A percentile compares a stretch with the other conserved stretches of the same genome.
Evolutionary conservation across 306 rosid species (phyloP).

Genomic region (Calophaca sinica): DNA sequence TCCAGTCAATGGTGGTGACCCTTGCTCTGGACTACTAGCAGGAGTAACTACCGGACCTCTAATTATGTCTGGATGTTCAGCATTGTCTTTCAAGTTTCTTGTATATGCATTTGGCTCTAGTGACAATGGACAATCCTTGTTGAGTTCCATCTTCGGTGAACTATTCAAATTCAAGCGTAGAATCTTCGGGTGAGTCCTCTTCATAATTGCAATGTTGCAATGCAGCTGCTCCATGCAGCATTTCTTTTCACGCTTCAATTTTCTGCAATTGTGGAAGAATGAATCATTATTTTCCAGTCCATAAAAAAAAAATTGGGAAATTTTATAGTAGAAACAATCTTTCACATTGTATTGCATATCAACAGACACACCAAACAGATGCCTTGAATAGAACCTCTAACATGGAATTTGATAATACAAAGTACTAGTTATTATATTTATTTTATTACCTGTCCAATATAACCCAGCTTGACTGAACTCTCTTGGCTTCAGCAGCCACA

Average conservation of each 20-base stretch:
- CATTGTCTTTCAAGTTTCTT: slow-evolving; percentile 53
- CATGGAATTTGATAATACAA: slow-evolving; percentile 39
- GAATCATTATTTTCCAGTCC: slow-evolving; percentile 21
- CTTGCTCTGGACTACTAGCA: slow-evolving; percentile 75
- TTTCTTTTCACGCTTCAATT: slow-evolving; percentile 76
- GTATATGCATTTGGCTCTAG: slow-evolving; percentile 49
- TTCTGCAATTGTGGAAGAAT: slow-evolving; percentile 56
- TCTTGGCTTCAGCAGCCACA: slow-evolving; percentile 91
- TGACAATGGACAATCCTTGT: slow-evolving; percentile 44
- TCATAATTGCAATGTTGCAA: slow-evolving; percentile 86
- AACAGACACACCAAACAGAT: slow-evolving; percentile 27
- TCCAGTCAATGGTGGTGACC: slow-evolving; percentile 78
- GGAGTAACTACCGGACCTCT: slow-evolving; percentile 83
- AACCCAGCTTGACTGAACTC: slow-evolving; percentile 91
- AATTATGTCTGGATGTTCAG: slow-evolving; percentile 50
- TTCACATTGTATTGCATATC: slow-evolving; percentile 29
- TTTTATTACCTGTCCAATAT: slow-evolving; percentile 83
- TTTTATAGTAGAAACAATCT: slow-evolving; percentile 20
- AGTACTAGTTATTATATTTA: slow-evolving; percentile 24
- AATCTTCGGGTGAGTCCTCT: slow-evolving; percentile 71
- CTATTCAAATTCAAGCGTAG: slow-evolving; percentile 78
- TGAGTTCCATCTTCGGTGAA: slow-evolving; percentile 53
- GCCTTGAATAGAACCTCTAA: slow-evolving; percentile 30
- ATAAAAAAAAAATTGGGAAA: slow-evolving; percentile 32
- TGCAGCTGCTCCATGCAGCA: slow-evolving; percentile 84